Evolutionary conservation across 257 asterid genomes (phyloP).

Genomic region (Nicotiana paniculata): DNA sequence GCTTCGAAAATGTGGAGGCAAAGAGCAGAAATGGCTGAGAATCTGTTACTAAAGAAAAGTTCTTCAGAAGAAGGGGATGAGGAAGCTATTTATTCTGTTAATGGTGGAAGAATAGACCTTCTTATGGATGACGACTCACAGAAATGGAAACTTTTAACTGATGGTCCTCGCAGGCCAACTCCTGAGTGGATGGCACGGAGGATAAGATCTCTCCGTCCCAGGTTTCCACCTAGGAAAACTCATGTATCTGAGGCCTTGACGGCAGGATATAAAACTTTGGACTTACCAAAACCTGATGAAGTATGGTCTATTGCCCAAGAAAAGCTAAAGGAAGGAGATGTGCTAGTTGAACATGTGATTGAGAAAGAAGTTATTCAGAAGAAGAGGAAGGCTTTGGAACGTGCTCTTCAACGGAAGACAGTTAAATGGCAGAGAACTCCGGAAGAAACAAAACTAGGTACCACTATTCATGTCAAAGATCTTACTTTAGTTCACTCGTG

Average conservation of each 20-base stretch:
- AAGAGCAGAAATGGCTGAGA: constrained; percentile 32
- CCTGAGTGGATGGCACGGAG: constrained; percentile 40
- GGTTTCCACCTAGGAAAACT: constrained; percentile 37
- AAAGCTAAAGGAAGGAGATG: constrained; percentile 34
- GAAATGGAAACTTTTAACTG: constrained; percentile 35
- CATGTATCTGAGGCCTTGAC: constrained; percentile 20
- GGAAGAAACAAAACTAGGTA: constrained; percentile 35
- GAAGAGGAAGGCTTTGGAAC: constrained; percentile 36
- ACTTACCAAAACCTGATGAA: constrained; percentile 33
- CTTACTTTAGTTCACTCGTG: background rate
- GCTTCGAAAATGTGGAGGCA: constrained; percentile 29
- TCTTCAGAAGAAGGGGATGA: constrained; percentile 15
- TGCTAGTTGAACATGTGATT: constrained; percentile 32
- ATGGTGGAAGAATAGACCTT: constrained; percentile 34
- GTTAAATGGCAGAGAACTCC: constrained; percentile 39
- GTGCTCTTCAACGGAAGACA: constrained; percentile 36
- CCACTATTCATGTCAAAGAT: constrained; percentile 1
- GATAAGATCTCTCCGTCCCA: constrained; percentile 28
- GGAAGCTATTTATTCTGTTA: constrained; percentile 22
- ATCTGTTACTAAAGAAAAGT: constrained; percentile 15
- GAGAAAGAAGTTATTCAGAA: constrained; percentile 42
- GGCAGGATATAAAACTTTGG: constrained; percentile 23
- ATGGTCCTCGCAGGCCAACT: constrained; percentile 38
- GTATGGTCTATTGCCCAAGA: constrained; percentile 38
- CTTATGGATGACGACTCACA: constrained; percentile 31